Conservation (phyloP, 2,329 filamentous ascomycete genomes). For the Aschersonia sp. region DNA sequence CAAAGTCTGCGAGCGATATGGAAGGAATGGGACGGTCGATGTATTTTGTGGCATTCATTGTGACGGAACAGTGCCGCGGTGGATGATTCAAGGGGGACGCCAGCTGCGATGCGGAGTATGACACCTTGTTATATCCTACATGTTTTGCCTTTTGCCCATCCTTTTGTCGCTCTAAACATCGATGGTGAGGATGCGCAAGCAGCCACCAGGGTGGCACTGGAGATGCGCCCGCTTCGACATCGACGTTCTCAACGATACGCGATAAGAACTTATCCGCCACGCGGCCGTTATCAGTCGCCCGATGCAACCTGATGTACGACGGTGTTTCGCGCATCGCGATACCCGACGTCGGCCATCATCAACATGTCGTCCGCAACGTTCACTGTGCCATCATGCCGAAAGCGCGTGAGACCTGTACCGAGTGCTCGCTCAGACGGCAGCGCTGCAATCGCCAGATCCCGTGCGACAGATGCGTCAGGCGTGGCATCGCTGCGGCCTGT, state of each 20-base stretch:
- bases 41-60: conserved; percentile 18
- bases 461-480: conserved; percentile 2
- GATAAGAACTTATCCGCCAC: neutral
- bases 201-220: no score
- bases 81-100: neutral
- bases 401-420: conserved; percentile 1
- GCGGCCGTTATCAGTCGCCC: neutral
- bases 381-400: neutral
- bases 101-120: neutral
- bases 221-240: no score
- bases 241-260: no score
- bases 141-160: no score
- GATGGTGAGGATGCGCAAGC: no score
- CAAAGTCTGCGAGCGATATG: conserved; percentile 40
- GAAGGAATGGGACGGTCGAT: conserved; percentile 20
- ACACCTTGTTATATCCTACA: no score
- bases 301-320: neutral
- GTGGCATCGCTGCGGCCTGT: conserved; percentile 1
- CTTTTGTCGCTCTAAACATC: no score
- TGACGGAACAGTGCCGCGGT: neutral
- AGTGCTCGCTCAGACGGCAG: conserved; percentile 1
- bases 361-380: neutral
- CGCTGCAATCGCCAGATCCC: conserved; percentile 1
- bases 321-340: neutral
- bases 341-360: neutral